Base-by-base conservation (phyloP, 2,329 filamentous ascomycete genomes). In the Beauveria caledonica region DNA sequence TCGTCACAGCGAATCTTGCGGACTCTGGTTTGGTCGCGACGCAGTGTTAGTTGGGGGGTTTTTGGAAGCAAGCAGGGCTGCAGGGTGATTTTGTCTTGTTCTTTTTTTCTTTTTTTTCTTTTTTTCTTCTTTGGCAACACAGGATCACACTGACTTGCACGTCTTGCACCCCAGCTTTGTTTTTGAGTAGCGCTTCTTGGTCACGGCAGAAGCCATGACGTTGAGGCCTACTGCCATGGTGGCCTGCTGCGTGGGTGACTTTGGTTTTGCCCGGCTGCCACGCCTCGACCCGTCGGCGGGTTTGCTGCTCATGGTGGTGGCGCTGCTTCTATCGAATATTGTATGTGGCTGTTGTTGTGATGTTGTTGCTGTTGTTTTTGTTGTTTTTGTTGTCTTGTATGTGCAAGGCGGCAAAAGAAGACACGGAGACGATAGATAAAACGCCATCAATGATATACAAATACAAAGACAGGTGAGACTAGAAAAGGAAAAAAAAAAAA, bases 1-100 rank as follows among this genome's bases (percentile, higher is more conserved):
- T 65, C 64, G 55, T 64, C 63, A 42, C 64, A 65, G 19, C 64
- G 64, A 27, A 65, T 62, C 48, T 65, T 65, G 45, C 64, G 64
- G 21, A 61, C 58, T 58, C 64, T 65, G 60, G n/a, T 56, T 33
- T 39, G 19, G 42, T 17, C 46, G 40, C 19, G 19, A 25, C 19
- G 53, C 46, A 33, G 36, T 56, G 59, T 53, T 55, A n/a, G n/a
- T n/a, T n/a, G n/a, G n/a, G n/a, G n/a, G n/a, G n/a, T n/a, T n/a
- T n/a, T n/a, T n/a, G n/a, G n/a, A n/a, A n/a, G n/a, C n/a, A n/a
- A n/a, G n/a, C n/a, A n/a, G n/a, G n/a, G 11, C 29, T 33, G 29
- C 29, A 10, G 5, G 29, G 11, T 33, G 29, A 13, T 36, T n/a
- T 48, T 10, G 10, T 21, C 5, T 21, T 33, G 7, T 33, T 45